Base-by-base conservation (phyloP, 805 yeast genomes). In the Komagataella ulmi region DNA sequence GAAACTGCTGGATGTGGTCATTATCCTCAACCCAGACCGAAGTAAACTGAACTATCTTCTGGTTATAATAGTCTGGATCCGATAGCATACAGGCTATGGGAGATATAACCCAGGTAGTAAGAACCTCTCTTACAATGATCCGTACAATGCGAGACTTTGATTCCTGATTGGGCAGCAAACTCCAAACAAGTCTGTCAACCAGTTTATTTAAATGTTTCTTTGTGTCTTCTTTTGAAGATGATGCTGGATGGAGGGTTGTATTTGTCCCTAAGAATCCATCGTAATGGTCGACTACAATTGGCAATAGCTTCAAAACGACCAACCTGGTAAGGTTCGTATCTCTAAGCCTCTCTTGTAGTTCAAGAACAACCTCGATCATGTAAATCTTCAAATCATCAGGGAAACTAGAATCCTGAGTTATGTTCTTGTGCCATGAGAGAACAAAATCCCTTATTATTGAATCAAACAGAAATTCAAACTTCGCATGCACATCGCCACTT, bases 31-130 rank as follows among this genome's bases (percentile, higher is more conserved):
- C 69, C 10, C 84, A 75, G 30, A 74, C 75, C 3, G 88, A 82
- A 1, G 85, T 76, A 1, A 75, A 62, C 50, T 76, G 75, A 7
- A 81, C 80, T 14, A 88, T 71, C 45, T 73, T 59, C 52, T 79
- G 76, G 61, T 90, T 90, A 78, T 84, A 85, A 54, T 79, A 84
- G 61, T 88, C 95, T 1, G 91, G 79, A 49, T 85, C 90, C 0
- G 83, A 66, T 1, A 84, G 57, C 66, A 83, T 75, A 6, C 68
- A 61, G 3, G 71, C 52, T 0, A 77, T 50, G 0, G 88, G 86
- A 19, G 64, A 61, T 8, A 88, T 55, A 0, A 88, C 77, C 51
- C 77, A 74, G 21, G 79, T 70, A 0, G 86, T 62, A 2, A 88
- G 51, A 5, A 90, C 70, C 58, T 90, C 96, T 44, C 81, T 69